A percentile compares a stretch with the other conserved stretches of the same genome.
phyloP scores from a whole-genome alignment of 2,329 filamentous ascomycete genomes.

The Hypoxylon sp. region DNA sequence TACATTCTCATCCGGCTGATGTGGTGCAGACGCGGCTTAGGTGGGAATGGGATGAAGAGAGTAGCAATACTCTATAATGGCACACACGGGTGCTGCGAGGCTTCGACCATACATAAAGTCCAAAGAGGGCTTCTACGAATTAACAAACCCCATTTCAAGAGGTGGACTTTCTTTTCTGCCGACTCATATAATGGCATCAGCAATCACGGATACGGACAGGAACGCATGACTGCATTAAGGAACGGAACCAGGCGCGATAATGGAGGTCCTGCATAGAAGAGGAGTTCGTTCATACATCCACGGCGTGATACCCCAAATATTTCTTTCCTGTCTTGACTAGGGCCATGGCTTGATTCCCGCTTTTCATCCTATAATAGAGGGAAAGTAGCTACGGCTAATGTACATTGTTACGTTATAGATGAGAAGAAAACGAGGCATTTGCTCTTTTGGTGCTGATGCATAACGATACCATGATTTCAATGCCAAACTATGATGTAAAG shows the following conservation, averaged over 20 bases:
- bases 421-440: neutral
- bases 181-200: constrained; percentile 17
- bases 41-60: constrained; percentile 3
- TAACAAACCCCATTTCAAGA: constrained; percentile 4
- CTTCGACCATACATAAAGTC: neutral
- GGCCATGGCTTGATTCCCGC: constrained; percentile 3
- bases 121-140: constrained; percentile 2
- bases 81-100: neutral
- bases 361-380: constrained; percentile 4
- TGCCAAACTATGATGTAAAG: neutral
- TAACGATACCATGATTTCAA: too few species aligned
- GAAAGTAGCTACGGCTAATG: constrained; percentile 1
- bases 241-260: constrained; percentile 13
- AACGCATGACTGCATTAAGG: constrained; percentile 21
- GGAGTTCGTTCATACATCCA: constrained; percentile 39
- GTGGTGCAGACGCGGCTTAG: constrained; percentile 43
- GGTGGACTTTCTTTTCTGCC: constrained; percentile 7
- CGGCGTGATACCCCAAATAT: constrained; percentile 38
- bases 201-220: constrained; percentile 8
- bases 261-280: constrained; percentile 37
- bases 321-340: constrained; percentile 21
- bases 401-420: constrained; percentile 1
- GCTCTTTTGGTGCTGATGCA: neutral
- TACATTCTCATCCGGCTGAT: constrained; percentile 23
- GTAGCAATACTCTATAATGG: neutral